Evolutionary conservation across 2,329 filamentous ascomycete species (phyloP).

Genomic region (Verticillium tricorpus): DNA sequence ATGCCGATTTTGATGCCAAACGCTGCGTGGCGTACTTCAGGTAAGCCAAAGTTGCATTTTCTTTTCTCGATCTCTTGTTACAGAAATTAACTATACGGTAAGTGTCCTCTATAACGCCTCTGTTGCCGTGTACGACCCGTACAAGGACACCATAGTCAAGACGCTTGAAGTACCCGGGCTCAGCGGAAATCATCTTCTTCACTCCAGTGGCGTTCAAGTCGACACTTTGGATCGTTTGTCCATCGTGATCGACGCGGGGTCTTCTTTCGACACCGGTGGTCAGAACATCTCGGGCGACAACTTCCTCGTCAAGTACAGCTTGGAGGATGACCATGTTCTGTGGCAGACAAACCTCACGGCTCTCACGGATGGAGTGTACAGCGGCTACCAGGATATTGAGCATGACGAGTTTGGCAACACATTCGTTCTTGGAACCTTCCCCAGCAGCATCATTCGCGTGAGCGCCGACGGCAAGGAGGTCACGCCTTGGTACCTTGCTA

Average conservation of each 20-base stretch:
- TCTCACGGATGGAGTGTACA: constrained; percentile 21
- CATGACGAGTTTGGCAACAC: constrained; percentile 28
- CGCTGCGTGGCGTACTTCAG: constrained; percentile 15
- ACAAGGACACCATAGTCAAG: constrained; percentile 10
- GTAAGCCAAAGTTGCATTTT: constrained; percentile 1
- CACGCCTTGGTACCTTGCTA: constrained; percentile 26
- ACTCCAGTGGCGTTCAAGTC: constrained; percentile 13
- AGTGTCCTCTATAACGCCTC: constrained; percentile 17
- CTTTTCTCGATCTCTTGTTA: too few species aligned
- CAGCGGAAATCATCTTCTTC: constrained; percentile 10
- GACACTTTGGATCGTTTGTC: constrained; percentile 11
- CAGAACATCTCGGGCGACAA: constrained; percentile 14
- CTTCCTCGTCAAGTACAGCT: constrained; percentile 16
- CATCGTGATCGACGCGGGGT: constrained; percentile 12
- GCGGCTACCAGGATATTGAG: constrained; percentile 34
- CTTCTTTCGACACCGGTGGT: constrained; percentile 13
- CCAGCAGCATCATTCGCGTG: constrained; percentile 29
- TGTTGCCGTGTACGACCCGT: constrained; percentile 15
- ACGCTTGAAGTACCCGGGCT: constrained; percentile 12
- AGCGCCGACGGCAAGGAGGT: constrained; percentile 20
- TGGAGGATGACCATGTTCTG: constrained; percentile 9
- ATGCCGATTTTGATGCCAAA: constrained; percentile 14
- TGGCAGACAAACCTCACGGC: constrained; percentile 21
- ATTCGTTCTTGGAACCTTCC: constrained; percentile 32
- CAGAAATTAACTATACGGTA: constrained; percentile 1